phyloP scores from a whole-genome alignment of 371 early-diverging fungal species.

The Phascolomyces articulosus region DNA sequence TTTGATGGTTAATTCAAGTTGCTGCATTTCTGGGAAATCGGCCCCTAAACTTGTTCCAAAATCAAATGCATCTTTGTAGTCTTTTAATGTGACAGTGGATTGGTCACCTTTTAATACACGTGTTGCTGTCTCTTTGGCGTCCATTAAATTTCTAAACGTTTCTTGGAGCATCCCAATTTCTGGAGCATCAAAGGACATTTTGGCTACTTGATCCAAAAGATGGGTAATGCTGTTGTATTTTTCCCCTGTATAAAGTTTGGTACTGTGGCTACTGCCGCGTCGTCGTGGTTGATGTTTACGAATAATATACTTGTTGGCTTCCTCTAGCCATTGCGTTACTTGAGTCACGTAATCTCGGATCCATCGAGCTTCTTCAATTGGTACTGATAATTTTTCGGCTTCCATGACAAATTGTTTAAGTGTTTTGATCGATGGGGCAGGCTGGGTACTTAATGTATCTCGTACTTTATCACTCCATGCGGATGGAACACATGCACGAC shows the following conservation, averaged over 20 bases:
- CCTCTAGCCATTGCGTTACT: slow-evolving; percentile 21
- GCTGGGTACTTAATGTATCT: slow-evolving; percentile 38
- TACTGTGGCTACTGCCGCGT: slow-evolving; percentile 3
- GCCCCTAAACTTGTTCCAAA: slow-evolving; percentile 14
- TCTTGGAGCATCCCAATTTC: slow-evolving; percentile 17
- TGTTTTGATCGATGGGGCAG: slow-evolving; percentile 54
- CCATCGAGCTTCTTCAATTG: slow-evolving; percentile 16
- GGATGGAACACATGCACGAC: slow-evolving; percentile 25
- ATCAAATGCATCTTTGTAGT: slow-evolving; percentile 12
- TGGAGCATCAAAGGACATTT: slow-evolving; percentile 18
- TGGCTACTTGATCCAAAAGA: slow-evolving; percentile 13
- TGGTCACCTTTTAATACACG: neutral
- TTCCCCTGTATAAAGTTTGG: slow-evolving; percentile 4
- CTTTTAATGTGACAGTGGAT: neutral
- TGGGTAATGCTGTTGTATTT: slow-evolving; percentile 13
- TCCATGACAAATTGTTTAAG: slow-evolving; percentile 53
- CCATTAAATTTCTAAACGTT: slow-evolving; percentile 2
- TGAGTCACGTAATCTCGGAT: slow-evolving; percentile 20
- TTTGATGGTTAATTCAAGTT: slow-evolving; percentile 10
- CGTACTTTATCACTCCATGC: slow-evolving; percentile 48
- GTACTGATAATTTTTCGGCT: slow-evolving; percentile 46
- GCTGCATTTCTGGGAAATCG: slow-evolving; percentile 19
- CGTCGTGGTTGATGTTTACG: slow-evolving; percentile 31
- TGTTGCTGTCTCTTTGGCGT: slow-evolving; percentile 8
- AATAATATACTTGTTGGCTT: slow-evolving; percentile 21